phyloP scores from a whole-genome alignment of 2,329 filamentous ascomycete species.

The Thelonectria blattea region DNA sequence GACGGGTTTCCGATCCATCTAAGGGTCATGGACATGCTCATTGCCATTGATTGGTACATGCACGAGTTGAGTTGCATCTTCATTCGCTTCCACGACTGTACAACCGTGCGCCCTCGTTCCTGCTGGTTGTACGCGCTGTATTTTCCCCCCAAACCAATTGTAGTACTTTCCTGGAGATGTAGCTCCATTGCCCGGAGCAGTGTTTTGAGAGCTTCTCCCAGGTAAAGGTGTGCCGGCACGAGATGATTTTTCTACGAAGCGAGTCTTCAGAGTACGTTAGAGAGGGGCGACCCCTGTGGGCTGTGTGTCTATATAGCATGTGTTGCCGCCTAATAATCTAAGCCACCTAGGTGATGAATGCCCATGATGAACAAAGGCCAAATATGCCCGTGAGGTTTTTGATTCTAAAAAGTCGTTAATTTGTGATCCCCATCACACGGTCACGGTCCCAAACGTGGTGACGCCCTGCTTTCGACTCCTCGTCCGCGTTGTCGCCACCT shows the following conservation, averaged over 20 bases:
- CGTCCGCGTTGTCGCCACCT: constrained; percentile 42
- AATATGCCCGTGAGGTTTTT: constrained; percentile 9
- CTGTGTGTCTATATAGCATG: constrained; percentile 10
- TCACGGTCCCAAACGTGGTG: constrained; percentile 34
- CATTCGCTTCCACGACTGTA: constrained; percentile 16
- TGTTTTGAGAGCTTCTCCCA: not conserved
- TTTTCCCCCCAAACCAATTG: constrained; percentile 7
- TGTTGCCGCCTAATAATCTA: constrained; percentile 17
- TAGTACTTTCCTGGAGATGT: constrained; percentile 14
- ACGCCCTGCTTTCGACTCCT: constrained; percentile 37
- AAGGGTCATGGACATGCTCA: constrained; percentile 31
- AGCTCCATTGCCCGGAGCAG: not conserved
- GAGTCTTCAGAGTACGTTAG: not conserved
- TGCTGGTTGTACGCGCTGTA: constrained; percentile 10
- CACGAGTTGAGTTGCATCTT: constrained; percentile 15
- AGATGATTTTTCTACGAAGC: not conserved
- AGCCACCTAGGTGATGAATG: not conserved
- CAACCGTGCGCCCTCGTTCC: not conserved
- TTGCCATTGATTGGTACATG: constrained; percentile 18
- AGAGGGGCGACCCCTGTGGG: constrained; percentile 2
- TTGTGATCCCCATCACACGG: constrained; percentile 22
- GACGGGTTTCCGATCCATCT: constrained; percentile 59
- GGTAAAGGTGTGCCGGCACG: not conserved
- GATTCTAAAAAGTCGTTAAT: not conserved
- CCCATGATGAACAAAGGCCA: not conserved